Percentiles rank a stretch among this genome's conserved stretches.
phyloP scores from a whole-genome alignment of 2,329 filamentous ascomycete species.

The Phaeomoniella chlamydospora region DNA sequence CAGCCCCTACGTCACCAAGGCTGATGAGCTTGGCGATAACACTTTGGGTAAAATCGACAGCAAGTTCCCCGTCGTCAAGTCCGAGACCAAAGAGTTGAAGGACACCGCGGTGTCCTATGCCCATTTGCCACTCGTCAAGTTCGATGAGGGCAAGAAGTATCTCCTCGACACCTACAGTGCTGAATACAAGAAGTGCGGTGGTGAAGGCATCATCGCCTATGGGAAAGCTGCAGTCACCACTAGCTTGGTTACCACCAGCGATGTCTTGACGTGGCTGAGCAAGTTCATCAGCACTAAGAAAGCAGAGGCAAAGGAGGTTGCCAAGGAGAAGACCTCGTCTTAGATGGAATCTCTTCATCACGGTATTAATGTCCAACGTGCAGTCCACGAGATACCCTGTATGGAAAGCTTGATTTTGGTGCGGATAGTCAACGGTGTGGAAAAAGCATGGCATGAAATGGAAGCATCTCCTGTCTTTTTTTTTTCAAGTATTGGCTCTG shows the following conservation, averaged over 20 bases:
- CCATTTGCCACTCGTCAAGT: slow-evolving; percentile 48
- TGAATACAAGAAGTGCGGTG: slow-evolving; percentile 32
- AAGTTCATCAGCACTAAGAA: slow-evolving; percentile 48
- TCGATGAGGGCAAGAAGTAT: slow-evolving; percentile 38
- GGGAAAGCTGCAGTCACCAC: slow-evolving; percentile 59
- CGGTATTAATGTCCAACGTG: slow-evolving; percentile 3
- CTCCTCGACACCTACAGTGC: slow-evolving; percentile 25
- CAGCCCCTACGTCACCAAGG: slow-evolving; percentile 70
- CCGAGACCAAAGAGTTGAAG: slow-evolving; percentile 58
- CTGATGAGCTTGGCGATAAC: slow-evolving; percentile 61
- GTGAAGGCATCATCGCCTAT: slow-evolving; percentile 47
- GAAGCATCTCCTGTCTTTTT: not conserved
- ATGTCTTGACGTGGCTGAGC: slow-evolving; percentile 48
- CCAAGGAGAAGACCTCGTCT: slow-evolving; percentile 29
- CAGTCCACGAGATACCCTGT: not conserved
- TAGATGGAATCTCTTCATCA: slow-evolving; percentile 11
- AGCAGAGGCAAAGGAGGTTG: slow-evolving; percentile 40
- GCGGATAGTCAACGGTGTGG: not conserved
- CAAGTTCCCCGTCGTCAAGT: slow-evolving; percentile 59
- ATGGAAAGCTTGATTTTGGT: not conserved
- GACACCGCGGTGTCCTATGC: slow-evolving; percentile 47
- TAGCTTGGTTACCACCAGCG: slow-evolving; percentile 49
- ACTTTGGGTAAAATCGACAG: slow-evolving; percentile 56
- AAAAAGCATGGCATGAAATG: not conserved
- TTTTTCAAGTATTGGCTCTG: too few species aligned